Conservation (phyloP, 106 monocot genomes). For the Dioscorea zingiberensis region DNA sequence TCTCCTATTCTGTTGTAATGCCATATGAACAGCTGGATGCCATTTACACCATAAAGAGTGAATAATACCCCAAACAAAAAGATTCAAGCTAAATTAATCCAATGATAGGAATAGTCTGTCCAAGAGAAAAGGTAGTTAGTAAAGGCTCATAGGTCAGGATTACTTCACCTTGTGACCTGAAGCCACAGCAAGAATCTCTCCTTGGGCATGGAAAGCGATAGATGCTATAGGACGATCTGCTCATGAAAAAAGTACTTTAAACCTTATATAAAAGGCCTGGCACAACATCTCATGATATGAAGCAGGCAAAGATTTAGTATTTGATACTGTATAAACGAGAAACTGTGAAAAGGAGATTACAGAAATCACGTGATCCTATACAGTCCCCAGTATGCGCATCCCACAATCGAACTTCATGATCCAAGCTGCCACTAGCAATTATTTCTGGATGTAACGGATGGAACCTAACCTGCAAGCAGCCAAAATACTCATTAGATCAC, state of each 20-base stretch:
- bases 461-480: conserved; percentile 73
- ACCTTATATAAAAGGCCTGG: neutral
- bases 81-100: neutral
- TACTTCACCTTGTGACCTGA: conserved; percentile 87
- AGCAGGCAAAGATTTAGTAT: too few relatives aligned
- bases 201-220: conserved; percentile 96
- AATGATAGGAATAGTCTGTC: neutral
- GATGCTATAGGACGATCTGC: conserved; percentile 97
- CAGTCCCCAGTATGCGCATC: conserved; percentile 79
- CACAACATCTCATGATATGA: too few relatives aligned
- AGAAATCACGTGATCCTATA: conserved; percentile 77
- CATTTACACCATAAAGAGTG: conserved; percentile 1
- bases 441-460: conserved; percentile 83
- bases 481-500: conserved; percentile 2
- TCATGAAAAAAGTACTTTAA: neutral
- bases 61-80: too few relatives aligned
- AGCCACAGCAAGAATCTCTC: conserved; percentile 95
- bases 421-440: conserved; percentile 97
- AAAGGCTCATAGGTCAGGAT: neutral
- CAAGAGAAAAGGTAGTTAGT: neutral
- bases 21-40: conserved; percentile 81
- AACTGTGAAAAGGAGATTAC: conserved; percentile 33
- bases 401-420: conserved; percentile 97
- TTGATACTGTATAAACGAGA: too few relatives aligned
- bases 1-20: conserved; percentile 77